Base-by-base conservation (phyloP, 208 protist genomes). In the Leishmania amazonensis region DNA sequence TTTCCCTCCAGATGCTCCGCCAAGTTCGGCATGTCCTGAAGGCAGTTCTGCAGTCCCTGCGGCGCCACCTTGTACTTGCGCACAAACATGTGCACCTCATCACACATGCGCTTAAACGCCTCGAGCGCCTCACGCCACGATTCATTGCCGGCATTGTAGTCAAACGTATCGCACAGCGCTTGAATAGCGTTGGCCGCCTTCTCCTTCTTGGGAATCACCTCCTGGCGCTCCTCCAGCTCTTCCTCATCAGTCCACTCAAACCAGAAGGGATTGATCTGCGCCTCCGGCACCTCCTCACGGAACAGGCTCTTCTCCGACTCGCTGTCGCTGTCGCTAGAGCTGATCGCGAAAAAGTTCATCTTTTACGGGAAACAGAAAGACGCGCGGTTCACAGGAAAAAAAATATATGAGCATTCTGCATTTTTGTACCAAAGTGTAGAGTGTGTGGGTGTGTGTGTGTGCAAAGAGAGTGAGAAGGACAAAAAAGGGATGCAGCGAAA, bases 221-320 rank as follows among this genome's bases (percentile, higher is more conserved):
- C 76, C 35, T 80, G 80, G 51, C 84, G 70, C 71, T 93, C 94
- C 67, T 94, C 89, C 49, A 87, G 87, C 73, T 94, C 91, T 40
- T 96, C 93, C 54, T 94, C 91, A 75, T 96, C 91, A 54, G 93
- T 94, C 60, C 89, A 68, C 75, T 93, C 89, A 82, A 94, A 93
- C 94, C 94, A 97, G 80, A 87, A 89, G 19, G 91, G 79, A 77
- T 92, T 87, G 76, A 94, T 92, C 57, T 94, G 87, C 45, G 88
- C 75, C 75, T 88, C 88, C n/a, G 85, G 58, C 51, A 85, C 86
- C 17, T 88, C 88, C 71, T 93, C 89, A 49, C 86, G 81, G 38
- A 88, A 76, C 38, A 92, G 40, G 81, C 87, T 88, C 67, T 87
- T 79, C 71, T 94, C 85, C 42, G 80, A 79, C 80, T 91, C 90